Base-by-base conservation (phyloP, 805 yeast species). In the Maudiozyma saulgeensis region DNA sequence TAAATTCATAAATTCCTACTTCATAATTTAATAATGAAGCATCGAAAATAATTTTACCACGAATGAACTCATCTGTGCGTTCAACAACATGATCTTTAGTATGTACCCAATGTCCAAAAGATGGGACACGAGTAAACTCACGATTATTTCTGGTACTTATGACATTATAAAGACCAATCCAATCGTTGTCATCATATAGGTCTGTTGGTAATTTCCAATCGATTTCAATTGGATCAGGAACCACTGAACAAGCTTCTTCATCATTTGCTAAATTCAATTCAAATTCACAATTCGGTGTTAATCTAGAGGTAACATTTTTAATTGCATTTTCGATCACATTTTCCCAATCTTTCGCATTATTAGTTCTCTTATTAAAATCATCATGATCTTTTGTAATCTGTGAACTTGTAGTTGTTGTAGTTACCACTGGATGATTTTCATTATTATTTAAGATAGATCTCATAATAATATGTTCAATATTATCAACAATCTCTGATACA, bases 151-250 rank as follows among this genome's bases (percentile, higher is more conserved):
- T 75, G 16, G 86, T 79, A 52, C 77, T 84, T 25, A 77, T 68
- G 9, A 83, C 75, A 48, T 78, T 77, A 66, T 86, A 86, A 31
- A 86, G 64, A 0, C 93, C 95, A 54, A 86, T 75, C 95, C 95
- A 86, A 61, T 84, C 90, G 41, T 70, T 72, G 0, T 66, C 50
- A 16, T 78, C 67, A 53, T 77, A 80, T 23, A 59, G 51, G 2
- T 66, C 68, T 9, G 43, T 43, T 1, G 86, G 83, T 0, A 82
- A 69, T 26, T 64, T 61, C 82, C 85, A 86, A 19, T 65, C 59
- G 4, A 83, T 74, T 19, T 61, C 61, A 25, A 86, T 73, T 2
- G 84, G 78, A 7, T 70, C 63, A 39, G 58, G 68, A 41, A 49
- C 55, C 2, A 58, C 23, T 72, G 44, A 26, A 28, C 73, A 54